These are phyloP conservation scores for Russula olivacea DNA, from an alignment of 768 basidiomycete species.

Conservation along the genomic window DNA sequence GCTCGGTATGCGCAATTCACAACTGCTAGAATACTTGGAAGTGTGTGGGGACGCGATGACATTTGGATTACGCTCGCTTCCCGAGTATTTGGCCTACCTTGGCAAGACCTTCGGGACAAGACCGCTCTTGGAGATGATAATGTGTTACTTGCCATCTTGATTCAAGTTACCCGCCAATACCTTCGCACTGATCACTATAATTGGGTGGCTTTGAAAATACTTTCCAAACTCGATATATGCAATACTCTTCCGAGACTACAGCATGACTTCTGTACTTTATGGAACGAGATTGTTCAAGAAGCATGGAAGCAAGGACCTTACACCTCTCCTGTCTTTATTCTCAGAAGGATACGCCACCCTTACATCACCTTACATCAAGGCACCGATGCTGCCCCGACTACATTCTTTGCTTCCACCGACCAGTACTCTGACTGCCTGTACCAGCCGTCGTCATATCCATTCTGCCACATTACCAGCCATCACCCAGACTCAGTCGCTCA, in stretches of 20 bases:
- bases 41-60: background rate
- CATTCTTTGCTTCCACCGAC: background rate
- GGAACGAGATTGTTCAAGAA: background rate
- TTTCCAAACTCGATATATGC: background rate
- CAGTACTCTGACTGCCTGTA: background rate
- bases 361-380: background rate
- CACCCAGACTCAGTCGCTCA: background rate
- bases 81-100: background rate
- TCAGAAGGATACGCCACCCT: background rate
- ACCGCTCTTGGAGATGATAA: background rate
- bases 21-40: background rate
- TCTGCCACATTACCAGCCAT: background rate
- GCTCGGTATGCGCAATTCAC: background rate
- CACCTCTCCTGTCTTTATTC: background rate
- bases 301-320: background rate
- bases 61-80: background rate
- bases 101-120: background rate
- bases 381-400: background rate
- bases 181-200: fast-evolving
- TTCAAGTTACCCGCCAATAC: background rate
- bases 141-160: background rate
- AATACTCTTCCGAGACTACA: background rate
- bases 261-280: background rate
- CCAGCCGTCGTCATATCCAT: background rate
- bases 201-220: background rate